Evolutionary conservation across 495 filamentous ascomycete species (phyloP).

Genomic region (Daldinia loculata): DNA sequence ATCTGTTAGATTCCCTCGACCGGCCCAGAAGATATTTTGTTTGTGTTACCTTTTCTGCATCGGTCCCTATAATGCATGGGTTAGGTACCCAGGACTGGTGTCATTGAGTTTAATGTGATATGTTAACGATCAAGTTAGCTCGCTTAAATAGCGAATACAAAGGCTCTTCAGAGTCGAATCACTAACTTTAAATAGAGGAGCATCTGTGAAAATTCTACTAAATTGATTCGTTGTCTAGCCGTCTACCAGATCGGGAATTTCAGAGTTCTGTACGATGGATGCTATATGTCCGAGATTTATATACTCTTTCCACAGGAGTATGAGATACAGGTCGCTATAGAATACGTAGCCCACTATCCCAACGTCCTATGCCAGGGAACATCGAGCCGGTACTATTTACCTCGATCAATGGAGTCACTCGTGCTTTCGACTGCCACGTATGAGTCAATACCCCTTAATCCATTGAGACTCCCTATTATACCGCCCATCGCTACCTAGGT

Average conservation of each 20-base stretch:
- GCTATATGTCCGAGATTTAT: no score
- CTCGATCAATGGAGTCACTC: no score
- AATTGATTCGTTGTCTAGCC: background rate
- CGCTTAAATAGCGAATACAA: background rate
- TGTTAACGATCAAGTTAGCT: background rate
- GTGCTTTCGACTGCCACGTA: background rate
- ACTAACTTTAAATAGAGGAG: background rate
- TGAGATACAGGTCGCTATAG: no score
- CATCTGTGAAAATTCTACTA: background rate
- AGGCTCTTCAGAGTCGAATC: background rate
- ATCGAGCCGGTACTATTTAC: no score
- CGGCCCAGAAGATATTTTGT: background rate
- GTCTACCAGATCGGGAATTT: no score
- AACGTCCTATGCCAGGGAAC: no score
- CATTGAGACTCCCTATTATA: background rate
- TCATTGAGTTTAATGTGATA: background rate
- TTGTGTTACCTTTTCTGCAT: background rate
- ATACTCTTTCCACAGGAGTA: no score
- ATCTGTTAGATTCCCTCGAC: slow-evolving; percentile 44
- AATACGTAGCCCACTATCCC: no score
- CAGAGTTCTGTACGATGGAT: no score
- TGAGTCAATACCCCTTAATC: background rate
- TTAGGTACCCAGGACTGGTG: background rate
- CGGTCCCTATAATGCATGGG: background rate
- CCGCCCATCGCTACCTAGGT: background rate